phyloP scores from a whole-genome alignment of 1,284 basidiomycete genomes.

The Amylostereum areolatum region DNA sequence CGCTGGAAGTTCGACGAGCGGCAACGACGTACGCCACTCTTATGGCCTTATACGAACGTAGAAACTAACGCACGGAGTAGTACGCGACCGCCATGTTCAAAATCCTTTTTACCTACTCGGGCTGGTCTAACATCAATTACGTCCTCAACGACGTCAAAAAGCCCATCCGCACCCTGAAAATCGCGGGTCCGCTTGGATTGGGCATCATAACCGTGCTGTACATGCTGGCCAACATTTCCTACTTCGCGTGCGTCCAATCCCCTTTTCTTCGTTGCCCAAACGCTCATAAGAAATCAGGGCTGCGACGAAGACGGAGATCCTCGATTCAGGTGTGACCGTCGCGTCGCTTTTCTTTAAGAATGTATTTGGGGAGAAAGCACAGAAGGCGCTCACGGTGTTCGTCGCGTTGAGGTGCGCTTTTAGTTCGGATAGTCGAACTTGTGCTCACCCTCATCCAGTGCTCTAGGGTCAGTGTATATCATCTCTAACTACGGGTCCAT shows the following conservation, averaged over 20 bases:
- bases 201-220: conserved; percentile 48
- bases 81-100: background rate
- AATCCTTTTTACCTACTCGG: conserved; percentile 34
- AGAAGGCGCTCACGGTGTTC: conserved; percentile 55
- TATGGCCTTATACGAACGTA: background rate
- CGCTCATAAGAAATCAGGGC: too few species aligned
- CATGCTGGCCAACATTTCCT: conserved; percentile 59
- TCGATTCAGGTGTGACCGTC: conserved; percentile 53
- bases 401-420: conserved; percentile 35
- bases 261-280: too few species aligned
- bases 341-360: conserved; percentile 70
- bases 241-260: conserved; percentile 53
- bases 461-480: conserved; percentile 56
- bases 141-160: conserved; percentile 62
- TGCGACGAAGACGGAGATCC: conserved; percentile 49
- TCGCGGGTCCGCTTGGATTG: conserved; percentile 61
- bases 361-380: conserved; percentile 52
- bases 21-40: conserved; percentile 49
- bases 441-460: conserved; percentile 57
- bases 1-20: conserved; percentile 42
- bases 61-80: too few species aligned
- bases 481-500: background rate
- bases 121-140: conserved; percentile 69
- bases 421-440: conserved; percentile 29
- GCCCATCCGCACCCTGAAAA: conserved; percentile 60